These are phyloP conservation scores for Heliamphora pulchella DNA, from an alignment of 179 eudicot genomes.

Conservation along the genomic window DNA sequence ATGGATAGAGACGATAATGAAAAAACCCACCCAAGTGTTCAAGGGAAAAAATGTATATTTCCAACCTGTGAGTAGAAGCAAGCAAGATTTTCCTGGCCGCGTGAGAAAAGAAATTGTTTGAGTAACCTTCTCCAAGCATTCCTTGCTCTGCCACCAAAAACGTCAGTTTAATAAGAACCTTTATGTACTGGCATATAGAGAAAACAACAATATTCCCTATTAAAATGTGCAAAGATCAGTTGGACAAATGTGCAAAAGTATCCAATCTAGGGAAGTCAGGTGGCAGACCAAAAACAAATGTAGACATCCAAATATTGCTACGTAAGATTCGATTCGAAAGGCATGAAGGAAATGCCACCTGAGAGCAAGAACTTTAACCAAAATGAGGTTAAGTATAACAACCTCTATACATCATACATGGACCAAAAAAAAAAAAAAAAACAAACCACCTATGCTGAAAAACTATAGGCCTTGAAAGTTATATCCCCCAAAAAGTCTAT, in stretches of 20 bases:
- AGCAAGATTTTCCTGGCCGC: constrained; percentile 43
- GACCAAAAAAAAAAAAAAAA: too few species aligned
- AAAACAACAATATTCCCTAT: neutral
- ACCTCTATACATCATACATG: too few species aligned
- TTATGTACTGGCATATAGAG: neutral
- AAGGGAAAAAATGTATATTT: neutral
- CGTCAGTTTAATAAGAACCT: neutral
- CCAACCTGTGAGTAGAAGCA: constrained; percentile 88
- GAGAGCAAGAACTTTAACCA: too few species aligned
- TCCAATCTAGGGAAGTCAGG: neutral
- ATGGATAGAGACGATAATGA: neutral
- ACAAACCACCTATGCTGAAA: too few species aligned
- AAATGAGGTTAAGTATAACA: too few species aligned
- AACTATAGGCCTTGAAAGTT: too few species aligned
- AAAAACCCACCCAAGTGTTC: neutral
- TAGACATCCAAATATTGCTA: neutral
- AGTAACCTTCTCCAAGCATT: constrained; percentile 84
- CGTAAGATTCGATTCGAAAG: too few species aligned
- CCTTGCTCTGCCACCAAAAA: constrained; percentile 62
- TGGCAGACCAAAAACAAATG: neutral
- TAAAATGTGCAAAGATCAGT: neutral
- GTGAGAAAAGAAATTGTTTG: constrained; percentile 61
- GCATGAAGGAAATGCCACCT: too few species aligned
- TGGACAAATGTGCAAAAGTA: neutral
- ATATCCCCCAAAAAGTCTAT: too few species aligned